A percentile compares a stretch with the other conserved stretches of the same genome.
These are phyloP conservation scores for Pseudopyrenochaeta lycopersici DNA, from an alignment of 2,329 filamentous ascomycete genomes.

Conservation along the genomic window DNA sequence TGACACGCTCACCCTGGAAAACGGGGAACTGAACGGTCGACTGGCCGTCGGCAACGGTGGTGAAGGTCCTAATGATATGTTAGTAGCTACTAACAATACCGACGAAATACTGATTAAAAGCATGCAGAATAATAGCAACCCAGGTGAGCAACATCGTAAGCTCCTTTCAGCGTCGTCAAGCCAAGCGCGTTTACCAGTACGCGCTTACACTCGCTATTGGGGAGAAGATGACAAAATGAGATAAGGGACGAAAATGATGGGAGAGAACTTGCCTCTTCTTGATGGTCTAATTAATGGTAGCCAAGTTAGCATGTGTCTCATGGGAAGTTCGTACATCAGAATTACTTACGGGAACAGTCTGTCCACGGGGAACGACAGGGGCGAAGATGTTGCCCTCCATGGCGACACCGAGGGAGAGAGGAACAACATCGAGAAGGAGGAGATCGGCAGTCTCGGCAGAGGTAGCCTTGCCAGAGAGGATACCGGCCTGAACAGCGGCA, in stretches of 20 bases:
- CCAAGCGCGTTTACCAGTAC: too few relatives aligned
- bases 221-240: not conserved
- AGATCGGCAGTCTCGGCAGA: constrained; percentile 94
- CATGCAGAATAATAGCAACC: not conserved
- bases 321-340: too few relatives aligned
- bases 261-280: constrained; percentile 69
- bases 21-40: constrained; percentile 90
- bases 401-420: constrained; percentile 95
- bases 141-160: too few relatives aligned
- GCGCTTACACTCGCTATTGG: too few relatives aligned
- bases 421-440: constrained; percentile 93
- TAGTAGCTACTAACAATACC: not conserved
- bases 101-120: not conserved
- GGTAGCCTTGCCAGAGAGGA: constrained; percentile 96
- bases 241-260: not conserved
- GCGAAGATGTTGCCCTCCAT: constrained; percentile 99
- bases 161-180: too few relatives aligned
- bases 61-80: constrained; percentile 70
- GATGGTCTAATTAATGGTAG: constrained; percentile 56
- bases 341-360: constrained; percentile 59
- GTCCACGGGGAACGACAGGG: constrained; percentile 76
- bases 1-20: constrained; percentile 95
- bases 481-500: constrained; percentile 98
- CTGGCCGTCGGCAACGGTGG: constrained; percentile 72
- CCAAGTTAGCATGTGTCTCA: not conserved